Percentiles rank a stretch among this genome's conserved stretches.
These are phyloP conservation scores for Trametes hirsuta DNA, from an alignment of 1,284 basidiomycete species.

Conservation along the genomic window DNA sequence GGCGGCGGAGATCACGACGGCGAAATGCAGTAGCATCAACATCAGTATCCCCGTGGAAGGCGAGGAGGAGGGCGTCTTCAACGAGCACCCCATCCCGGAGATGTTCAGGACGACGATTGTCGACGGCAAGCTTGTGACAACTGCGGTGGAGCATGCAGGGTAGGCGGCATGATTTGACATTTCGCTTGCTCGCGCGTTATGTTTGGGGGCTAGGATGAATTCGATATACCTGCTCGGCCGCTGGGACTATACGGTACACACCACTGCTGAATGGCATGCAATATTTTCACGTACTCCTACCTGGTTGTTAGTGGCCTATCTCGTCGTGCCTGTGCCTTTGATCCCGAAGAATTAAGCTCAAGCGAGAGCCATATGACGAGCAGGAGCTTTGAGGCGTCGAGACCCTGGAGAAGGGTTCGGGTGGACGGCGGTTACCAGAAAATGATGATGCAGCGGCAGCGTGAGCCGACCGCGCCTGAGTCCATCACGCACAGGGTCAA, in stretches of 20 bases:
- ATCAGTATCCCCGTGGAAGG: slow-evolving; percentile 86
- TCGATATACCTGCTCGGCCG: slow-evolving; percentile 9
- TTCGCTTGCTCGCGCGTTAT: slow-evolving; percentile 2
- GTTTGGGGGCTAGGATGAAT: slow-evolving; percentile 2
- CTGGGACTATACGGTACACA: slow-evolving; percentile 4
- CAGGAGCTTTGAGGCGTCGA: slow-evolving; percentile 9
- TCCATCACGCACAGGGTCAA: slow-evolving; percentile 1
- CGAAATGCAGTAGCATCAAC: slow-evolving; percentile 96
- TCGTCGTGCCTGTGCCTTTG: background rate
- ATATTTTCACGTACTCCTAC: too few relatives aligned
- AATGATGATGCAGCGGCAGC: background rate
- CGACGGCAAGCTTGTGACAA: slow-evolving; percentile 87
- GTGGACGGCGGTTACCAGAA: background rate
- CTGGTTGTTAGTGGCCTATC: too few relatives aligned
- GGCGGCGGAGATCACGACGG: slow-evolving; percentile 86
- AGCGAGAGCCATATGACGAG: background rate
- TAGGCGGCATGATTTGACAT: slow-evolving; percentile 37
- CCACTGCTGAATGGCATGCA: background rate
- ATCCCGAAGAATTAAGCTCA: background rate
- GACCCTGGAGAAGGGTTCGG: slow-evolving; percentile 3
- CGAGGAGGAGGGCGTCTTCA: slow-evolving; percentile 91
- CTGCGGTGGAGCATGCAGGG: slow-evolving; percentile 87
- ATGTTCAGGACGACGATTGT: slow-evolving; percentile 90
- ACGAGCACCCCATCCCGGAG: slow-evolving; percentile 92
- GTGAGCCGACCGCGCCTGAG: background rate